A percentile compares a stretch with the other conserved stretches of the same genome.
Conservation (phyloP, 2,329 filamentous ascomycete species). For the Fusarium aywerte region DNA sequence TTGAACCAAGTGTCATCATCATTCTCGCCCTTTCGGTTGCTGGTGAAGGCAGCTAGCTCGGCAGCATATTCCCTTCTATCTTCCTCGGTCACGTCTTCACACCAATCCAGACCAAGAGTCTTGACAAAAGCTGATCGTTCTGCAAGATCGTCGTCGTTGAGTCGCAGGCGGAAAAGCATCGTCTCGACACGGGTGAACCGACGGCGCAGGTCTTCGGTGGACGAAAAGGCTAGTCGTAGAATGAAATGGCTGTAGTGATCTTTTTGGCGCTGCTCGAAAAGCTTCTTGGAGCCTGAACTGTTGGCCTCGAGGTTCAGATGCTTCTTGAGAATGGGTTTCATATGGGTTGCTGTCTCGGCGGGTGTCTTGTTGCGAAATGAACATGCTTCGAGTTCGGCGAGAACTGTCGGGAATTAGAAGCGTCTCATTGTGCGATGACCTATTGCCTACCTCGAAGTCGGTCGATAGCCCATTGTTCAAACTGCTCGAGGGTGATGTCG, state of each 20-base stretch:
- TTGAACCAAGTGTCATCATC: conserved; percentile 96
- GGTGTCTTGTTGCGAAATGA: conserved; percentile 90
- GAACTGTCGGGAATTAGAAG: conserved; percentile 62
- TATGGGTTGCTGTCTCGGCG: conserved; percentile 84
- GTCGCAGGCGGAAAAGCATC: conserved; percentile 85
- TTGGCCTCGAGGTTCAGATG: conserved; percentile 84
- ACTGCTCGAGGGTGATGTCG: conserved; percentile 95
- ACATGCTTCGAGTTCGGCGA: conserved; percentile 91
- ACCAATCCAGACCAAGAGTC: conserved; percentile 85
- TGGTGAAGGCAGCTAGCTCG: conserved; percentile 66
- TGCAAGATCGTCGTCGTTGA: conserved; percentile 77
- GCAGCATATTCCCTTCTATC: conserved; percentile 75
- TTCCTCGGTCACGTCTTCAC: conserved; percentile 82
- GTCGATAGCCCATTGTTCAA: conserved; percentile 98
- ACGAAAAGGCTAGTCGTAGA: conserved; percentile 88
- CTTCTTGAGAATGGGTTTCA: conserved; percentile 88
- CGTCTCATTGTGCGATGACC: rapidly evolving
- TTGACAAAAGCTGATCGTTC: conserved; percentile 83
- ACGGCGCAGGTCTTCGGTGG: conserved; percentile 87
- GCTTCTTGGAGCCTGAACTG: conserved; percentile 67
- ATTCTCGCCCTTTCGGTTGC: conserved; percentile 50
- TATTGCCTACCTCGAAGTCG: conserved; percentile 75
- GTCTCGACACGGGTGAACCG: conserved; percentile 89
- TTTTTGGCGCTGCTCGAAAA: conserved; percentile 83
- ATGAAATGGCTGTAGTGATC: conserved; percentile 99